Evolutionary conservation across 441 rosid species (phyloP), one percentile per base, ranked within the genome.

Genomic region (Erodium texanum): DNA sequence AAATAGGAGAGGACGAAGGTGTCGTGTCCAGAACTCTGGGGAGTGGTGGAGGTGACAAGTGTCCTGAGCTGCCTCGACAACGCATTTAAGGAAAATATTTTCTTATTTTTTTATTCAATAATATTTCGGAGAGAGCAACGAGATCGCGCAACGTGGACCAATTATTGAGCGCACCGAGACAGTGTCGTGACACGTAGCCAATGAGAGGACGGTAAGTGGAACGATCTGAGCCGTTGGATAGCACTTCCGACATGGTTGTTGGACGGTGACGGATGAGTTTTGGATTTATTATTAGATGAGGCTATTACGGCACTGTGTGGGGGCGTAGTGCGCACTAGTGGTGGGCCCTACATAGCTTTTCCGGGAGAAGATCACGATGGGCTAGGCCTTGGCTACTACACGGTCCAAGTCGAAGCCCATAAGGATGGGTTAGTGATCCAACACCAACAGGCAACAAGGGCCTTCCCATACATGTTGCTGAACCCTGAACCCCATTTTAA

Each of bases 101-200:
- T 50, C 58, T 7, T n/a, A 3, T 16, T 50, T n/a, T 50, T n/a
- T 50, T 15, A 50, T 50, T 50, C 58, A 5, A 15, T 15, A 50
- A 15, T 15, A n/a, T 50, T 15, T 50, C 58, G 58, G 58, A 50
- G n/a, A 50, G 20, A 16, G 18, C 58, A 5, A 50, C 58, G 18
- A 50, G 58, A 50, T 50, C 58, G 58, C 18, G 58, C 58, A 50
- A 50, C 58, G 58, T 50, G 58, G 58, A 50, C 58, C 58, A 50
- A 50, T 10, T 10, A 50, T 15, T 50, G 58, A 50, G 20, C 5
- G 58, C 7, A n/a, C 2, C 3, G 58, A 16, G 58, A 50, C 19
- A 50, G 58, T 50, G 58, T 1, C 7, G 58, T 16, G 58, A 50
- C 58, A 16, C 5, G 2, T 4, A 14, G 20, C 58, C 58, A 50